Evolutionary conservation across 2,329 filamentous ascomycete species (phyloP), one percentile per base, ranked within the genome.

Genomic region (Fusarium tupiense): DNA sequence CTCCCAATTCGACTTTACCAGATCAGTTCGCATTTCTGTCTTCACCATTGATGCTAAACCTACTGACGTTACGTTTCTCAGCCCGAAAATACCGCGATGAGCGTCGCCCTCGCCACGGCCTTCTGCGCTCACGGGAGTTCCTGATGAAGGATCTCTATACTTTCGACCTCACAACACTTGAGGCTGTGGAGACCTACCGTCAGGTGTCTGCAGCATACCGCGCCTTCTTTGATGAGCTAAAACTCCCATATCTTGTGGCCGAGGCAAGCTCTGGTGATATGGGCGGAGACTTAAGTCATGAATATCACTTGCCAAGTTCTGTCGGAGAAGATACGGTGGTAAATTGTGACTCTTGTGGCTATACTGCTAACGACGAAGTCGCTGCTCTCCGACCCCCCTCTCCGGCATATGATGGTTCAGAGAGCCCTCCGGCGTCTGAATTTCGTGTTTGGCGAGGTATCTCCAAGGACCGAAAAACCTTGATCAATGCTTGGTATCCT

Each of bases 131-230:
- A 2, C 91, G 95, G 70, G 96, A 99, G 79, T 99, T 99, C 78
- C 84, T 94, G 76, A 99, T 99, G 96, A 99, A 99, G 83, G 96
- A 99, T 82, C 88, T 99, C 2, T 99, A 99, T 81, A 98, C 95
- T 0, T 99, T 99, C 79, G 96, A 99, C 79, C 84, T 88, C 41
- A 92, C 88, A 8, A 81, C 86, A 2, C 84, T 89, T 33, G 85
- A 89, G n/a, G 96, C 96, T 4, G 85, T 95, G n/a, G 84, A 89
- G 57, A 98, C 96, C 0, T 99, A 99, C 76, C 83, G 90, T 12
- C 84, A 91, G 47, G 94, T 98, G 6, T 90, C 93, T 57, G 81
- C 82, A 43, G 92, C 93, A 4, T 99, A 99, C 80, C 87, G 86
- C 19, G 87, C 87, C 24, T 89, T 99, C 58, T 97, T 99, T 77